A percentile compares a stretch with the other conserved stretches of the same genome.
phyloP scores from a whole-genome alignment of 2,329 filamentous ascomycete species.

The Paracoccidioides lutzii region DNA sequence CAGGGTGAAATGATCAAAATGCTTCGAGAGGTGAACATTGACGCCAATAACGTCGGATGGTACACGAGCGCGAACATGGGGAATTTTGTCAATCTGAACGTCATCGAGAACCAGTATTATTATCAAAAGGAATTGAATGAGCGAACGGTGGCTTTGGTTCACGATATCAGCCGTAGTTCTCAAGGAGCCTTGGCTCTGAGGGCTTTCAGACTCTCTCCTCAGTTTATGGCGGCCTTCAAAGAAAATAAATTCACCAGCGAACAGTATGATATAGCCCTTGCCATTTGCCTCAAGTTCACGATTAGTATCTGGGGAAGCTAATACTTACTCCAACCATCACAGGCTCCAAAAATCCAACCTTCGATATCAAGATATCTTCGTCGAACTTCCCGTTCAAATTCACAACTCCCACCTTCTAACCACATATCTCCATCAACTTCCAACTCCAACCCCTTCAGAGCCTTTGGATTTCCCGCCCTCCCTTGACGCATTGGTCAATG shows the following conservation, averaged over 20 bases:
- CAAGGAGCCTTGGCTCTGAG: constrained; percentile 81
- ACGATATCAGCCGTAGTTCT: constrained; percentile 89
- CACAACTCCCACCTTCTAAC: constrained; percentile 98
- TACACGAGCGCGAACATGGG: constrained; percentile 98
- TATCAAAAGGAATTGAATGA: constrained; percentile 91
- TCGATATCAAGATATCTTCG: constrained; percentile 82
- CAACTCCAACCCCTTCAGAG: constrained; percentile 49
- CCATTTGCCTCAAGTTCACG: neutral
- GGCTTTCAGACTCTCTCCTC: constrained; percentile 77
- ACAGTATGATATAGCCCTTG: constrained; percentile 47
- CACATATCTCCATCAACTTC: constrained; percentile 86
- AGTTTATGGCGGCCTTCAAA: constrained; percentile 85
- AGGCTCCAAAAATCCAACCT: constrained; percentile 92
- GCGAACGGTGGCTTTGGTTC: constrained; percentile 73
- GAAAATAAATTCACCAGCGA: constrained; percentile 97
- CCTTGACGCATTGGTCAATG: constrained; percentile 60
- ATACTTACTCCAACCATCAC: constrained; percentile 7
- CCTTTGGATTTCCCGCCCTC: constrained; percentile 66
- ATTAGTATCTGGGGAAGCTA: neutral
- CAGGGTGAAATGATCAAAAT: constrained; percentile 96
- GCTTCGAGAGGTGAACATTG: constrained; percentile 92
- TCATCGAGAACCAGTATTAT: constrained; percentile 95
- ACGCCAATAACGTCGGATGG: constrained; percentile 96
- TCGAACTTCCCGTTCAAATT: constrained; percentile 76
- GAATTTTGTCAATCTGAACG: constrained; percentile 89